These are phyloP conservation scores for Kwoniella dejecticola DNA, from an alignment of 768 basidiomycete genomes.

Conservation along the genomic window DNA sequence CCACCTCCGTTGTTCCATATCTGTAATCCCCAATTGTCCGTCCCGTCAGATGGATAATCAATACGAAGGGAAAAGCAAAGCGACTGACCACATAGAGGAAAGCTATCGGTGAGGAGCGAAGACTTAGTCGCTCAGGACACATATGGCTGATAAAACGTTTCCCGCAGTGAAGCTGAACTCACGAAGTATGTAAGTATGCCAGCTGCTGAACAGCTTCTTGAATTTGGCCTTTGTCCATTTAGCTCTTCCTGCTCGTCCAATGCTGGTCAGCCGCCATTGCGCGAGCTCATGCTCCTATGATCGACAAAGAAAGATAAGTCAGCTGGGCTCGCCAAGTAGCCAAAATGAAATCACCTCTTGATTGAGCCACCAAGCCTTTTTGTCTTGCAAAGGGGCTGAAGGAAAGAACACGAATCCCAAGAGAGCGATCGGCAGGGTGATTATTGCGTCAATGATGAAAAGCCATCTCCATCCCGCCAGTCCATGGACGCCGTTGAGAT, in stretches of 20 bases:
- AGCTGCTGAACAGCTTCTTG: constrained; percentile 11
- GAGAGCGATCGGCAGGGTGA: constrained; percentile 27
- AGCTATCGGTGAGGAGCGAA: too few relatives aligned
- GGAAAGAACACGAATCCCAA: constrained; percentile 32
- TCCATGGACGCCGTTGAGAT: constrained; percentile 38
- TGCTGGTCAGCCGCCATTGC: constrained; percentile 5
- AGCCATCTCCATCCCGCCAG: constrained; percentile 35
- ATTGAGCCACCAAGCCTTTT: constrained; percentile 10
- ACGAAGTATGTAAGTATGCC: constrained; percentile 33
- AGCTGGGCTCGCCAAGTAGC: too few relatives aligned
- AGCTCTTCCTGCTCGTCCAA: constrained; percentile 13
- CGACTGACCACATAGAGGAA: constrained; percentile 21
- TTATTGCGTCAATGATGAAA: constrained; percentile 30
- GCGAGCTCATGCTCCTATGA: constrained; percentile 7
- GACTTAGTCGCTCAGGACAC: too few relatives aligned
- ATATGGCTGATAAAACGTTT: too few relatives aligned
- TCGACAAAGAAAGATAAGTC: too few relatives aligned
- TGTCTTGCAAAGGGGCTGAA: constrained; percentile 21
- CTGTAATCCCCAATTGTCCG: background rate
- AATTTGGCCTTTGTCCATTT: constrained; percentile 14
- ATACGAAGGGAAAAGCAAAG: background rate
- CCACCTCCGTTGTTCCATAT: constrained; percentile 33
- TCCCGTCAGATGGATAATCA: background rate
- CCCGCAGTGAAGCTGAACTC: too few relatives aligned
- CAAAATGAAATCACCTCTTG: background rate